Base-by-base conservation (phyloP, 2,329 filamentous ascomycete species). In the Hypoxylon sp. region DNA sequence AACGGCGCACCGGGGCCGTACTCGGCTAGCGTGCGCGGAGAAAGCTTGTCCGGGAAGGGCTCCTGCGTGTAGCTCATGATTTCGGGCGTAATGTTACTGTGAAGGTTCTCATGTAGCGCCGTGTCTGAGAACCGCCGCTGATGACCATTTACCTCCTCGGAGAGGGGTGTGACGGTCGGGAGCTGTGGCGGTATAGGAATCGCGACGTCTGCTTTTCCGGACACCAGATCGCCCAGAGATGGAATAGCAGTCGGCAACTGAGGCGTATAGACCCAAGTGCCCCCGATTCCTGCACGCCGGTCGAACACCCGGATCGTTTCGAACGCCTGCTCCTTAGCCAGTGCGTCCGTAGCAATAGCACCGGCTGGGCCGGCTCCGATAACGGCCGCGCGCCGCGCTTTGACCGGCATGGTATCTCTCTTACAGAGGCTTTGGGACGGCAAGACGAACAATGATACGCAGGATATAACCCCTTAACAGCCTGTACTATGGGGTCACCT, bases 51-150 rank as follows among this genome's bases (percentile, higher is more conserved):
- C 0, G 86, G 83, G 44, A 80, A 77, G 0, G 82, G 81, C 61
- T 89, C 86, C 65, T 86, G 82, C 0, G 85, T 85, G 70, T 84
- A 90, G 7, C 82, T 81, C 88, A 90, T 90, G 6, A 85, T 83
- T 3, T 81, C 77, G 0, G 83, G 83, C 46, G 84, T 84, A 57
- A 90, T 85, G 73, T 90, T 90, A 33, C 85, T 89, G 69, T 90
- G 85, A 22, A 90, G 77, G n/a, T 85, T 81, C 11, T 86, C 84
- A 70, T 90, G 88, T 25, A 88, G 81, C 0, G 85, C 83, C 0
- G 86, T 85, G 64, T 88, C 85, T 1, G 81, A 81, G 71, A 85
- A 87, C 5, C 86, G 82, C 35, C 82, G 77, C 65, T 84, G 81
- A 11, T 79, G 75, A 7, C 65, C 73, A 51, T 79, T 79, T 27